Base-by-base conservation (phyloP, 805 yeast species). In the Saturnispora diversa region DNA sequence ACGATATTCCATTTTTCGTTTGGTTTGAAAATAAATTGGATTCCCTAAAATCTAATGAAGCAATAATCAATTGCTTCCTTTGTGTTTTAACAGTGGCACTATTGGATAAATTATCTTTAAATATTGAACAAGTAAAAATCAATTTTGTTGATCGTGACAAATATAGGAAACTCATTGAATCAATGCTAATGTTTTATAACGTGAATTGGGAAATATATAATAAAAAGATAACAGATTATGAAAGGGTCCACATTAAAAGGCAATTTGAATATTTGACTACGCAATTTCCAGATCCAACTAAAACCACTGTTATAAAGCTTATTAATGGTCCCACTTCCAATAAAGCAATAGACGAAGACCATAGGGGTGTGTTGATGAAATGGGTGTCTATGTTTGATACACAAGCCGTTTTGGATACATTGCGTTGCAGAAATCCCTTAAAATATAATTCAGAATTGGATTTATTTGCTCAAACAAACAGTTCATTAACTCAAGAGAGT, bases 301-400 rank as follows among this genome's bases (percentile, higher is more conserved):
- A n/a, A n/a, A n/a, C n/a, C n/a, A n/a, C n/a, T n/a, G n/a, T n/a
- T n/a, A n/a, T n/a, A n/a, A n/a, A n/a, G n/a, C n/a, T 24, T 7
- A 7, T 11, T 24, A 24, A n/a, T 24, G 27, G 12, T 11, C 12
- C 10, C 12, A 24, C 27, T 9, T 11, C 2, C 3, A 7, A 12
- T 10, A 11, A 5, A 24, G 10, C 12, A 10, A 24, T 5, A 24
- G 12, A 4, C 27, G 12, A 24, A 9, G 27, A 24, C 12, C 10
- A 24, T 9, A n/a, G 12, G 10, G 27, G 27, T 10, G 5, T 24
- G 27, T n/a, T 24, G n/a, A 24, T 30, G 33, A 30, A 11, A 33
- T 33, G 36, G 36, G n/a, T 33, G 7, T 33, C 36, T 10, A 6
- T 33, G n/a, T 33, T 33, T 16, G 36, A 33, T 15, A 33, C 36